Conservation (phyloP, 1,284 basidiomycete species). For the Cutaneotrichosporon cutaneum region DNA sequence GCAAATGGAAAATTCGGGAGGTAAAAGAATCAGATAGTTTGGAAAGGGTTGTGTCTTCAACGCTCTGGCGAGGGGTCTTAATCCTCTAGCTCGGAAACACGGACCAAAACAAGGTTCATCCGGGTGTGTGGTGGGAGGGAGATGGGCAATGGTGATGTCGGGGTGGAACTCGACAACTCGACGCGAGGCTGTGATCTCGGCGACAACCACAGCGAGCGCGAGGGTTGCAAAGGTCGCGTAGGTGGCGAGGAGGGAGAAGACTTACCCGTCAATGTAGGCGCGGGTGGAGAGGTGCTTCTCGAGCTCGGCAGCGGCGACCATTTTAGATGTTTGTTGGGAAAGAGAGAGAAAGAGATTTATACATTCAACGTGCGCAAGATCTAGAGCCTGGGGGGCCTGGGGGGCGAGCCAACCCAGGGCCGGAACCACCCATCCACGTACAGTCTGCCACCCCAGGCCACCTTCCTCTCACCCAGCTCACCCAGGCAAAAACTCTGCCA, state of each 20-base stretch:
- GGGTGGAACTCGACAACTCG: background rate
- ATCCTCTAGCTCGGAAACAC: conserved; percentile 98
- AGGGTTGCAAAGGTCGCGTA: background rate
- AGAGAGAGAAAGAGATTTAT: conserved; percentile 4
- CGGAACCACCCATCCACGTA: background rate
- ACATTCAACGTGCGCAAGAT: background rate
- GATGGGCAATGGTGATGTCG: conserved; percentile 2
- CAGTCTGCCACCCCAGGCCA: background rate
- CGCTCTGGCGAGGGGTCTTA: conserved; percentile 80
- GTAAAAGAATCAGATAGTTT: conserved; percentile 88
- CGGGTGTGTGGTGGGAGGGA: conserved; percentile 4
- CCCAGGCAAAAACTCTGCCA: background rate
- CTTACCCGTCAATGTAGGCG: conserved; percentile 49
- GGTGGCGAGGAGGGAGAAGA: background rate
- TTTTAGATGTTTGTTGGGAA: conserved; percentile 53
- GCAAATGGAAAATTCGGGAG: conserved; percentile 20
- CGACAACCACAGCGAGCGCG: background rate
- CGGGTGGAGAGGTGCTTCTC: conserved; percentile 72
- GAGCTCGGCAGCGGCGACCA: conserved; percentile 73
- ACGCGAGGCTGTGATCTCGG: background rate
- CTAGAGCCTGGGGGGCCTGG: background rate
- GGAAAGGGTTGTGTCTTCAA: conserved; percentile 57
- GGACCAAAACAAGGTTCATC: conserved; percentile 94
- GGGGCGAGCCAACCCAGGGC: background rate
- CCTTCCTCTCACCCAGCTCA: background rate